phyloP scores from a whole-genome alignment of 441 rosid species.

The Arabidopsis hybrid region DNA sequence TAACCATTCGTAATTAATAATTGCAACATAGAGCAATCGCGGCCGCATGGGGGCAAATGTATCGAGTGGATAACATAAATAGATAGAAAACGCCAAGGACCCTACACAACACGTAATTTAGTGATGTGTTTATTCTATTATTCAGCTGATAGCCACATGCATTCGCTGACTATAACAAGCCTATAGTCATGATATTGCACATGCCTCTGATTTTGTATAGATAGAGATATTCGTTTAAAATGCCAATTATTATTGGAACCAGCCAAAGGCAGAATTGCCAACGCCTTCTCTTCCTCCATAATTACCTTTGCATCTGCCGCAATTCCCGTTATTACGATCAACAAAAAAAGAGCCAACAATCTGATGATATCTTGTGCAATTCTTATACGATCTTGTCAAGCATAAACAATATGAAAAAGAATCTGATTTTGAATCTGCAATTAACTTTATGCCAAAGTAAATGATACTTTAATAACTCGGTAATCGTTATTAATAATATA shows the following conservation, averaged over 20 bases:
- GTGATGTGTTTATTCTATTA: slow-evolving; percentile 9
- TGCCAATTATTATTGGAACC: slow-evolving; percentile 34
- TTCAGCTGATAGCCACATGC: slow-evolving; percentile 43
- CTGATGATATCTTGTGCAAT: background rate
- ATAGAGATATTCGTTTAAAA: background rate
- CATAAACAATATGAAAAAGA: background rate
- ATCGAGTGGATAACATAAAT: slow-evolving; percentile 7
- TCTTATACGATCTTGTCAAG: slow-evolving; percentile 4
- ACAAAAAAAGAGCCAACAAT: background rate
- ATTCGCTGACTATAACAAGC: slow-evolving; percentile 33
- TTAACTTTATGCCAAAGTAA: background rate
- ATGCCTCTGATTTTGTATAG: slow-evolving; percentile 34
- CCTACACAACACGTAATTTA: slow-evolving; percentile 19
- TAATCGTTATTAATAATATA: no score
- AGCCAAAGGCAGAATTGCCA: slow-evolving; percentile 29
- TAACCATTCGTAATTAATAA: slow-evolving; percentile 3
- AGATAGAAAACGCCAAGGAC: slow-evolving; percentile 14
- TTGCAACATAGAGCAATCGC: slow-evolving; percentile 25
- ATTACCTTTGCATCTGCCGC: slow-evolving; percentile 42
- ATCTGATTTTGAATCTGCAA: background rate
- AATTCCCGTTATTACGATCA: slow-evolving; percentile 16
- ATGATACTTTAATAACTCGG: background rate
- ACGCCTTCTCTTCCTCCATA: slow-evolving; percentile 18
- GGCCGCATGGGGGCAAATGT: slow-evolving; percentile 28
- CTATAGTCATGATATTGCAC: slow-evolving; percentile 35